Evolutionary conservation across 2,329 filamentous ascomycete species (phyloP), one percentile per base, ranked within the genome.

Genomic region (Ambrosiella xylebori): DNA sequence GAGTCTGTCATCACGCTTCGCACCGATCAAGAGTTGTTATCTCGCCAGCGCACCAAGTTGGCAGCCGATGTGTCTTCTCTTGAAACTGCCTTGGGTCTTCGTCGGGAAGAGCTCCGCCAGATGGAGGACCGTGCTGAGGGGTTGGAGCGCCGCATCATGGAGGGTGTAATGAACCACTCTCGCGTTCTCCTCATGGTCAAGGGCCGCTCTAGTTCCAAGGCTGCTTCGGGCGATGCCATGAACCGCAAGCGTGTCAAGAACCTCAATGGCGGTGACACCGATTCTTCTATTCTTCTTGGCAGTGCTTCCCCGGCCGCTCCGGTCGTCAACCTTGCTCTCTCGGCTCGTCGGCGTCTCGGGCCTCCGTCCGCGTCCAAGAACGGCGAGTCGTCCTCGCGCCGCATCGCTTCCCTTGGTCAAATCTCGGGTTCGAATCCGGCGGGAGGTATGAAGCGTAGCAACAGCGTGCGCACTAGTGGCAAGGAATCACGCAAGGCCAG

Each of bases 161-260:
- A 97, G 63, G 90, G 91, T 35, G 88, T 97, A 62, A 94, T 98
- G 72, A 90, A 97, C 65, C 91, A 97, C 68, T 96, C 91, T 17
- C 85, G 91, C 6, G 83, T 91, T 35, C 76, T 96, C n/a, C 79
- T 97, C 59, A 86, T 93, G 74, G 75, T 81, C 63, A 84, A 87
- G 71, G 75, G 74, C 64, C 71, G 71, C 9, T 69, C 70, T 11
- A 73, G 74, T 53, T 67, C 70, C 59, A 75, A 75, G 73, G 74
- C 67, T 64, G 70, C 74, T 9, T 15, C 27, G 15, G 70, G 70
- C 5, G 78, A 81, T 57, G 71, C 73, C 61, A 81, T 81, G 78
- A 80, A 71, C 67, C 76, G 78, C 55, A 81, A 81, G 69, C 73
- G 79, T 7, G 69, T 75, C 60, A 71, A 74, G 64, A 75, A 41